phyloP scores from a whole-genome alignment of 1,284 basidiomycete genomes.

The Irpex sp. region DNA sequence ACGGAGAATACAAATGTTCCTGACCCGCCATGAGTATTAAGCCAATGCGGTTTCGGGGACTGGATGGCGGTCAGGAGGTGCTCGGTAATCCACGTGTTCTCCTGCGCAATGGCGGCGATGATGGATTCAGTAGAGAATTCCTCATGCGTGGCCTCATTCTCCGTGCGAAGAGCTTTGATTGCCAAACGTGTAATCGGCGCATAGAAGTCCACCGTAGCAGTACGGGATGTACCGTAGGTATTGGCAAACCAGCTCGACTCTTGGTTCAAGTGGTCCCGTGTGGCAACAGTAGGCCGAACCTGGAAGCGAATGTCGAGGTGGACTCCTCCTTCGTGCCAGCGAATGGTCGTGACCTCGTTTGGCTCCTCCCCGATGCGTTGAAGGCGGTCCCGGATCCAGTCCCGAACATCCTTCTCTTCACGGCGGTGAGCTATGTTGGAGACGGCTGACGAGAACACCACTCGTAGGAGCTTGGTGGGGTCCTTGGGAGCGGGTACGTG shows the following conservation, averaged over 20 bases:
- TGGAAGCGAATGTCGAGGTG: slow-evolving; percentile 6
- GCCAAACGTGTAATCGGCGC: slow-evolving; percentile 1
- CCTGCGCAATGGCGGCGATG: slow-evolving; percentile 1
- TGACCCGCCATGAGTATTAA: not conserved
- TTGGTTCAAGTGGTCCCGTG: not conserved
- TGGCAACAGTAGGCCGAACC: not conserved
- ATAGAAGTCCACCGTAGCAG: slow-evolving; percentile 6
- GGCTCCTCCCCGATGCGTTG: not conserved
- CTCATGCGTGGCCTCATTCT: not conserved
- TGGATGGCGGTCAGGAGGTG: not conserved
- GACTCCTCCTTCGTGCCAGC: slow-evolving; percentile 5
- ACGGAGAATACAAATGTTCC: slow-evolving; percentile 4
- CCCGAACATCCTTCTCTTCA: not conserved
- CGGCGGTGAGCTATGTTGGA: not conserved
- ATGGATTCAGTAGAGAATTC: slow-evolving; percentile 1
- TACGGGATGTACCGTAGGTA: not conserved
- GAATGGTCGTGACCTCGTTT: not conserved
- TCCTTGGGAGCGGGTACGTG: not conserved
- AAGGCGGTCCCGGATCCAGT: not conserved
- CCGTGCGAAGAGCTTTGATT: not conserved
- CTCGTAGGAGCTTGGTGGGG: not conserved
- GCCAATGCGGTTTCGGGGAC: slow-evolving; percentile 5
- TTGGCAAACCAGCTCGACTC: slow-evolving; percentile 1
- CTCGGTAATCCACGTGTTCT: slow-evolving; percentile 3
- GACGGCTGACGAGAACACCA: not conserved